Evolutionary conservation across 2,329 filamentous ascomycete genomes (phyloP), one percentile per base, ranked within the genome.

Genomic region (Colletotrichum viniferum): DNA sequence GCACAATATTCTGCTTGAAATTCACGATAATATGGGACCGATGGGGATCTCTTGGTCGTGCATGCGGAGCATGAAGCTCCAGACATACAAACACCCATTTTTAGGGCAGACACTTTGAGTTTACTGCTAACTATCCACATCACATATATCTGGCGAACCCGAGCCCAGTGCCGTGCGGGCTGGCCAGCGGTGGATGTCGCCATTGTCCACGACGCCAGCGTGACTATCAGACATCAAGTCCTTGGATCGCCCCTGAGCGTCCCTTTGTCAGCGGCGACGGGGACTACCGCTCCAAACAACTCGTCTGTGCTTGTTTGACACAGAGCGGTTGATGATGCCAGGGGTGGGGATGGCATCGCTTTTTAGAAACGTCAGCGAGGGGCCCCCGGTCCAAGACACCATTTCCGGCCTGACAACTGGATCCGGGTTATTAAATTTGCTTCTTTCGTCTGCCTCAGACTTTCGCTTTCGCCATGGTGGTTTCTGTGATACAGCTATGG

Each of bases 241-340:
- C 43, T 52, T 52, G 43, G 43, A 21, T 52, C 13, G 64, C 58
- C 71, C 71, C 66, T 73, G 62, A 32, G 5, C 2, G 8, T 9
- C 8, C 9, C 62, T 60, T 64, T 68, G 43, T 75, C 73, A 75
- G 26, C 62, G 69, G 63, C 43, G 28, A 55, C 32, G 30, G 18
- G 32, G 36, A 52, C 30, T 38, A n/a, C 16, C 7, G 14, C 36
- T 26, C 7, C 24, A 34, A 67, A 34, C 38, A 67, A 26, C 14
- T 58, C 16, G 56, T 72, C 43, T 24, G 73, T 67, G 62, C 72
- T 62, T 26, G 65, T 64, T 73, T 73, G 71, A 70, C 58, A 70
- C 66, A 64, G n/a, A 73, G 43, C 32, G 43, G 67, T 34, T 48
- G 32, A 16, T 60, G 24, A 62, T 56, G 63, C 55, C 32, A 43